Evolutionary conservation across 768 basidiomycete species (phyloP), one percentile per base, ranked within the genome.

Genomic region (Rhodotorula paludigena): DNA sequence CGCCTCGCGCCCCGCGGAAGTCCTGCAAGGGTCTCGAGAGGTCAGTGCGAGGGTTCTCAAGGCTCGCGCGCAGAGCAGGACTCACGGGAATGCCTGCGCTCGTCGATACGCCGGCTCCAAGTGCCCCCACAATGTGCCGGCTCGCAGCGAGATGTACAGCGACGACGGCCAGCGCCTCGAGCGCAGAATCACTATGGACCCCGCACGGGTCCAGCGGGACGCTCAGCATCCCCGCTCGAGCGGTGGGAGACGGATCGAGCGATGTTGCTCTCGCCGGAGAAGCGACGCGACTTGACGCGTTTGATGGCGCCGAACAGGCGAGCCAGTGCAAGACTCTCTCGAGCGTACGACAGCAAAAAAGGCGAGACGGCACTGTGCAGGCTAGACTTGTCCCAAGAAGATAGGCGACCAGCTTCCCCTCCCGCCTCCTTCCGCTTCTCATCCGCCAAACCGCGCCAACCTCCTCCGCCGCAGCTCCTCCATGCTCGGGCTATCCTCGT

Each of bases 61-160:
- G 32, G 18, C 5, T 23, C 3, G 9, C 10, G 5, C 1, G 33
- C 5, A 42, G 2, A 32, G 15, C 14, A 7, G 49, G 82, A 60
- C 90, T 72, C 75, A 97, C 94, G 18, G 93, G 96, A 76, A 99
- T 94, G 57, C 94, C 94, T 77, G 87, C 90, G 33, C 90, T 91
- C 78, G 92, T 97, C 32, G 92, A 96, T 68, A 97, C 92, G 57
- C 94, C 94, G 6, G 94, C 94, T 35, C 94, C 94, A 36, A 90
- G 89, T 66, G 93, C 86, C 12, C 92, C 85, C n/a, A 97, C 83
- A 67, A 92, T 87, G 5, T 7, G 21, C 33, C 33, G 18, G 0
- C 16, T 7, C 11, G 25, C 18, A 1, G 54, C 8, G 33, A 47
- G 30, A 5, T 36, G 28, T 11, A 47, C 16, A 35, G 39, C 47